phyloP scores from a whole-genome alignment of 1,284 basidiomycete genomes.

The Vanrija sp. region DNA sequence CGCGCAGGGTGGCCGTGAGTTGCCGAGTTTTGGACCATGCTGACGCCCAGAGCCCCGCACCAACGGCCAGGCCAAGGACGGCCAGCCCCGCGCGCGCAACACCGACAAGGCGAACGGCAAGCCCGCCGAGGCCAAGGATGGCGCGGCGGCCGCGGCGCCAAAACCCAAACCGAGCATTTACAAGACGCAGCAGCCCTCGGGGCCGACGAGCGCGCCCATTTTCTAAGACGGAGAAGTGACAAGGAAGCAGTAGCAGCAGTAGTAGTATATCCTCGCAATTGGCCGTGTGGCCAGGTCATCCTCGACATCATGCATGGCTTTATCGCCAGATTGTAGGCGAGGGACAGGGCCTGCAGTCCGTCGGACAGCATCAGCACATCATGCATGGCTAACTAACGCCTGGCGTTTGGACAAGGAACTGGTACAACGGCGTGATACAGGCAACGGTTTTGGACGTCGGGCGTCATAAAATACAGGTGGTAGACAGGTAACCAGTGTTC shows the following conservation, averaged over 20 bases:
- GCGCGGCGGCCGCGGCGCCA: not conserved
- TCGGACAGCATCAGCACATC: not conserved
- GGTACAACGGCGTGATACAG: too few relatives aligned
- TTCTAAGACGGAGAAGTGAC: conserved; percentile 4
- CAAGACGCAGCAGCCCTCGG: conserved; percentile 19
- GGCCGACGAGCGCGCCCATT: conserved; percentile 12
- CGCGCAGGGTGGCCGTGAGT: conserved; percentile 6
- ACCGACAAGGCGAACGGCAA: not conserved
- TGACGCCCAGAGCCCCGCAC: conserved; percentile 6
- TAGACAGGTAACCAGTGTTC: too few relatives aligned
- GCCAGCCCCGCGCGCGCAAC: not conserved
- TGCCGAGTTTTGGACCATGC: not conserved
- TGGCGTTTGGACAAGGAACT: too few relatives aligned
- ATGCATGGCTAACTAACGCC: not conserved
- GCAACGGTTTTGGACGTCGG: too few relatives aligned
- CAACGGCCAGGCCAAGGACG: not conserved
- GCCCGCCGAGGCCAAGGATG: not conserved
- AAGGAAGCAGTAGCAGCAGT: not conserved
- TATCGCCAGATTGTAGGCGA: not conserved
- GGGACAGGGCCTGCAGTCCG: not conserved
- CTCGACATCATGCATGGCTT: not conserved
- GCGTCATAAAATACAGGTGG: too few relatives aligned
- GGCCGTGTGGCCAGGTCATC: too few relatives aligned
- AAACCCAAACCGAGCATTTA: conserved; percentile 27
- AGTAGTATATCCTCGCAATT: not conserved